Evolutionary conservation across 2,329 filamentous ascomycete genomes (phyloP), one percentile per base, ranked within the genome.

Genomic region (Lecanicillium sp.): DNA sequence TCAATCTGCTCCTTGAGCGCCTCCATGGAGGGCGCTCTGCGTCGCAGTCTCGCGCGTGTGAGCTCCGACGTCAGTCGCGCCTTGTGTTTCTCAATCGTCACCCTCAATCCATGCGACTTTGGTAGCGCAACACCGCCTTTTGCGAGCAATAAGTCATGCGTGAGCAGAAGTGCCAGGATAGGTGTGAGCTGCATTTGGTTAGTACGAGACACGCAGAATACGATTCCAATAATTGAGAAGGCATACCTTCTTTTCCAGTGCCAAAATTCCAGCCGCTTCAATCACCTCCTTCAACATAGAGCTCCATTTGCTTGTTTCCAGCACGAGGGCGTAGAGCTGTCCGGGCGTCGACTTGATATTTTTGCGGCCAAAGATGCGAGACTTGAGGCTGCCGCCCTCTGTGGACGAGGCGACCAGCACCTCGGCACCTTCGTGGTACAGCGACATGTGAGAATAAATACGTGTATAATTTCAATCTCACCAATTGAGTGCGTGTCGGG

Each of bases 281-380:
- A 98, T 81, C n/a, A 96, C 84, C 60, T 95, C 90, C 59, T 89
- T 89, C 40, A 98, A 69, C 3, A 96, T 75, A 3, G 73, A 64
- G 58, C 90, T 93, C 88, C 91, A 96, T 81, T 95, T 97, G 56
- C 86, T 83, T 1, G 87, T 83, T 67, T 97, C 90, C 19, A 85
- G 78, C 19, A 90, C 85, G 29, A 98, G 73, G 8, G 93, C 93
- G 63, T 93, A 97, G 7, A 97, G 73, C 62, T 94, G 87, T 10
- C 84, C 83, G 0, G 86, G 84, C 3, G 84, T 78, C 14, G 86
- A 90, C 61, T 91, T 95, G 55, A 89, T 68, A 7, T 75, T 73
- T 57, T 86, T 86, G 52, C 82, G 84, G 50, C 75, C 73, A 65
- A 93, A 97, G 37, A 97, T 81, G 29, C 87, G 77, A 7, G 89